Evolutionary conservation across 1,284 basidiomycete species (phyloP).

Genomic region (Tremellales sp.): DNA sequence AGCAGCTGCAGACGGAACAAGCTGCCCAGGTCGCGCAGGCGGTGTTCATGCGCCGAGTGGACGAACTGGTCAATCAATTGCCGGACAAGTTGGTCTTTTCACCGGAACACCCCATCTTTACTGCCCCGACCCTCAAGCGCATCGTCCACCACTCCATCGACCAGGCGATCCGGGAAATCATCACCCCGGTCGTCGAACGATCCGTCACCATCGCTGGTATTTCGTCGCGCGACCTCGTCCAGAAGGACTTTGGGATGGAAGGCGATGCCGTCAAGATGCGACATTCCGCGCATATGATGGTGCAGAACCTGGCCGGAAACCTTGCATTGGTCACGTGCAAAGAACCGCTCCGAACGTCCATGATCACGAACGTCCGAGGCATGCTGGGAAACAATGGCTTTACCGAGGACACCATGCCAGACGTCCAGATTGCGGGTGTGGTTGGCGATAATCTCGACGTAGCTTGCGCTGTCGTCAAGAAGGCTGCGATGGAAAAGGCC

Average conservation of each 20-base stretch:
- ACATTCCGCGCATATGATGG: slow-evolving; percentile 92
- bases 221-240: slow-evolving; percentile 90
- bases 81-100: slow-evolving; percentile 74
- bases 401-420: slow-evolving; percentile 60
- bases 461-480: slow-evolving; percentile 92
- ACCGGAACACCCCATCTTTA: slow-evolving; percentile 58
- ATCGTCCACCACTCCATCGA: slow-evolving; percentile 90
- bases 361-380: slow-evolving; percentile 82
- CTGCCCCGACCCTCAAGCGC: slow-evolving; percentile 78
- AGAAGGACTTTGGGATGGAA: slow-evolving; percentile 96
- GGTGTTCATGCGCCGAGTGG: slow-evolving; percentile 47
- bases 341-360: slow-evolving; percentile 89
- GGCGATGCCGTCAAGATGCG: slow-evolving; percentile 85
- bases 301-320: slow-evolving; percentile 93
- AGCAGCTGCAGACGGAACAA: slow-evolving; percentile 44
- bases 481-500: slow-evolving; percentile 96
- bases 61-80: slow-evolving; percentile 64
- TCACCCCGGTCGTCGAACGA: slow-evolving; percentile 94
- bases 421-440: slow-evolving; percentile 65
- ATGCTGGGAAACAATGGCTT: slow-evolving; percentile 80
- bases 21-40: slow-evolving; percentile 48
- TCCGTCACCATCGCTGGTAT: slow-evolving; percentile 99
- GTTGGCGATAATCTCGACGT: slow-evolving; percentile 92
- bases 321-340: slow-evolving; percentile 98
- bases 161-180: slow-evolving; percentile 94